Evolutionary conservation across 2,329 filamentous ascomycete species (phyloP), one percentile per base, ranked within the genome.

Genomic region (Fusarium hostae): DNA sequence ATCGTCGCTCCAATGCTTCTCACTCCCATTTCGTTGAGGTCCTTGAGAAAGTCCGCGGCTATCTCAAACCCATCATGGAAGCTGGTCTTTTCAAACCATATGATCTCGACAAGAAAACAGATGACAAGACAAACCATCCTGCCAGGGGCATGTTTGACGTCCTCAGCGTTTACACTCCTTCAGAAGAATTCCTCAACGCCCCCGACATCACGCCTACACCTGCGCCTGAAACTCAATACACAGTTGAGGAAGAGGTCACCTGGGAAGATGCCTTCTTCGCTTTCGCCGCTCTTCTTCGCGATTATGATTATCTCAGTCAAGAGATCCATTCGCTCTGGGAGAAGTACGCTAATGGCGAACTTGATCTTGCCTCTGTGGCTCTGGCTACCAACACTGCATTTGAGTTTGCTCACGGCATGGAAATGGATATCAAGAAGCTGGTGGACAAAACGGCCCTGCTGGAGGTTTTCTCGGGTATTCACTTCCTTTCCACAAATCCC

Each of bases 371-470:
- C 8, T 68, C 68, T n/a, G 70, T 55, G 3, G 39, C 71, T 9
- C 20, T 76, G 1, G 71, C 75, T 12, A 75, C 71, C 6, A 76
- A 76, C 41, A 48, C 54, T 9, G 64, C 71, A 1, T 75, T 76
- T 32, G 75, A 71, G 24, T 10, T 75, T 13, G 72, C 72, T 7
- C 68, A 63, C 12, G 67, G 58, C 52, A 71, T 76, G 66, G 72
- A 75, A 20, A 85, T 87, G 71, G 84, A 88, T 43, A 86, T 87
- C 59, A 81, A 85, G 70, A 82, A 79, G 5, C 2, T 74, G 1
- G 8, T 74, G 28, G 74, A 77, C 43, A 48, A 44, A 15, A 35
- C 50, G 6, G 71, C 71, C 6, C 39, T 73, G 5, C 16, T 66
- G 13, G 63, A 75, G 13, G 20, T 71, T 9, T 20, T 76, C 43